phyloP scores from a whole-genome alignment of 805 yeast genomes.

The Saturnispora dispora region DNA sequence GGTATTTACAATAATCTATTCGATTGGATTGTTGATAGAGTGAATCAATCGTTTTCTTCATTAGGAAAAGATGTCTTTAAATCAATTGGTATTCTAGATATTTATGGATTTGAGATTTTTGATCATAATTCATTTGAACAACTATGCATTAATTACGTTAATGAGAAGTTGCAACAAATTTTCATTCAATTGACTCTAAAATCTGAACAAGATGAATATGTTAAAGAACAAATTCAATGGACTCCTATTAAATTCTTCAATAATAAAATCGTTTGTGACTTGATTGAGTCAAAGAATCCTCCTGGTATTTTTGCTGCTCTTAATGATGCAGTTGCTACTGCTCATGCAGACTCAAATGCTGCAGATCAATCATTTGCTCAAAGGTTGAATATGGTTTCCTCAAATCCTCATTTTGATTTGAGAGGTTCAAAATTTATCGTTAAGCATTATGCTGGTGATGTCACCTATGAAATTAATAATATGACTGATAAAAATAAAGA shows the following conservation, averaged over 20 bases:
- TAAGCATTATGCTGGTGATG: conserved; percentile 98
- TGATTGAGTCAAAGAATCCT: conserved; percentile 88
- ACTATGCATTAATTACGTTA: conserved; percentile 89
- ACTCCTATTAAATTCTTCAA: conserved; percentile 95
- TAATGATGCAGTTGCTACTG: conserved; percentile 96
- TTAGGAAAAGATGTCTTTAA: conserved; percentile 32
- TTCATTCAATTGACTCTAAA: conserved; percentile 92
- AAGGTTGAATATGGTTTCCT: conserved; percentile 73
- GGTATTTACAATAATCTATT: conserved; percentile 87
- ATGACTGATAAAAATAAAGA: conserved; percentile 98
- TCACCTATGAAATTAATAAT: conserved; percentile 75
- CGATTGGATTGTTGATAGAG: conserved; percentile 94
- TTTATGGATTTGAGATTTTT: conserved; percentile 93
- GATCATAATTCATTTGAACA: conserved; percentile 94
- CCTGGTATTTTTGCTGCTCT: conserved; percentile 95
- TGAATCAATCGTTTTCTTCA: conserved; percentile 65
- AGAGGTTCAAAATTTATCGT: conserved; percentile 76
- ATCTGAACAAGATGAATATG: conserved; percentile 96
- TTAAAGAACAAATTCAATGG: conserved; percentile 92
- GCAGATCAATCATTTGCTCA: conserved; percentile 96
- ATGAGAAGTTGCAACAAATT: conserved; percentile 92
- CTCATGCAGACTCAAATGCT: conserved; percentile 94
- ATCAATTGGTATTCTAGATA: conserved; percentile 89
- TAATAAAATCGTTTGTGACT: conserved; percentile 91
- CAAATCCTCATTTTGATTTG: conserved; percentile 81